Conservation (phyloP, 2,329 filamentous ascomycete species). For the Neonectria magnoliae region DNA sequence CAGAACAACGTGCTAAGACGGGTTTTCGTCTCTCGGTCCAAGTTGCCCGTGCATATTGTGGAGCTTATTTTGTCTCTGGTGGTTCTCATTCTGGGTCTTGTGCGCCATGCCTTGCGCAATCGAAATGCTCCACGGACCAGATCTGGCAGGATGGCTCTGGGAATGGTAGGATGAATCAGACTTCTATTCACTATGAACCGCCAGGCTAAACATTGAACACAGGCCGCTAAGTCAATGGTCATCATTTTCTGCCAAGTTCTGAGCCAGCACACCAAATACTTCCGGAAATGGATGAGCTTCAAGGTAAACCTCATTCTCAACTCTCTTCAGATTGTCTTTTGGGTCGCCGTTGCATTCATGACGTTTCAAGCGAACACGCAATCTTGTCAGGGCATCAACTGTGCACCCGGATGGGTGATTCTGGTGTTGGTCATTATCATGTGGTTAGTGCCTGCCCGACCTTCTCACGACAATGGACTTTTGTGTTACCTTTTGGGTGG, state of each 20-base stretch:
- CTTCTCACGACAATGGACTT: background rate
- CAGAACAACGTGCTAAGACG: background rate
- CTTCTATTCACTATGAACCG: background rate
- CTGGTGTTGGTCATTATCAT: background rate
- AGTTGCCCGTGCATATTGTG: constrained; percentile 7
- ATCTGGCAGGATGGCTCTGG: constrained; percentile 6
- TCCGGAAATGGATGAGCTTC: constrained; percentile 11
- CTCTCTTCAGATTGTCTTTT: constrained; percentile 5
- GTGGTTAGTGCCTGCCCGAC: constrained; percentile 9
- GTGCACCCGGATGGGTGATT: constrained; percentile 6
- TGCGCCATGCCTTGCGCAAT: constrained; percentile 5
- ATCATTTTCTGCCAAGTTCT: constrained; percentile 8
- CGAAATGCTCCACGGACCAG: constrained; percentile 9
- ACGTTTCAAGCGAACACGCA: constrained; percentile 1
- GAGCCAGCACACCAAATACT: constrained; percentile 1
- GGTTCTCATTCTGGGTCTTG: constrained; percentile 2
- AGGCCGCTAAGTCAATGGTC: constrained; percentile 6
- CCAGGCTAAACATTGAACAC: background rate
- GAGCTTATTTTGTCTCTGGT: constrained; percentile 1
- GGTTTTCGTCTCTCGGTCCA: background rate
- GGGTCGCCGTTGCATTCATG: constrained; percentile 4
- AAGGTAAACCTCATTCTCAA: constrained; percentile 3
- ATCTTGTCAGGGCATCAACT: background rate
- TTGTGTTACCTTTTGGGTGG: constrained; percentile 1
- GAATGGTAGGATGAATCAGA: background rate